These are phyloP conservation scores for Saccharum officinarum DNA, from an alignment of 176 grass and related monocot genomes.

Conservation along the genomic window DNA sequence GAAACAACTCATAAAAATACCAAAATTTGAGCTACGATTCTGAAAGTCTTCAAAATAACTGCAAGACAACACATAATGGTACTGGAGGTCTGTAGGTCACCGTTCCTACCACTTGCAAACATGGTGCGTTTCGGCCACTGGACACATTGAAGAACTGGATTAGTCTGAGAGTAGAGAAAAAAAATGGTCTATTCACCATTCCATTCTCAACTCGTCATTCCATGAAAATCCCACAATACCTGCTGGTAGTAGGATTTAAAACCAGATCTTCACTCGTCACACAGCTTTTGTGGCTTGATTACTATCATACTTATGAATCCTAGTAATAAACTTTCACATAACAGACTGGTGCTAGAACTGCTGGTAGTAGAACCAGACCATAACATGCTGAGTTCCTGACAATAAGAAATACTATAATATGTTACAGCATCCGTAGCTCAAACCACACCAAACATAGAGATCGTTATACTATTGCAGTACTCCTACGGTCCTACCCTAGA, in stretches of 20 bases:
- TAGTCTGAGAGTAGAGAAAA: not conserved
- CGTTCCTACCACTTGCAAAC: not conserved
- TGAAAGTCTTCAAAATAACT: too few relatives aligned
- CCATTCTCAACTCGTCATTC: not conserved
- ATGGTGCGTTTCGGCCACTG: not conserved
- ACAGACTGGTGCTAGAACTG: not conserved
- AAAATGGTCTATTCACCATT: not conserved
- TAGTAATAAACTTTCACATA: conserved; percentile 7
- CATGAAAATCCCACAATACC: not conserved
- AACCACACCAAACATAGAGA: conserved; percentile 28
- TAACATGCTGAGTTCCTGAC: not conserved
- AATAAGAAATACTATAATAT: conserved; percentile 23
- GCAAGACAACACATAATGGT: not conserved
- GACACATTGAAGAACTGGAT: too few relatives aligned
- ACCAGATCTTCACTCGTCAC: not conserved
- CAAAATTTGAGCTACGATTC: too few relatives aligned
- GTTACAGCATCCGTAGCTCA: conserved; percentile 23
- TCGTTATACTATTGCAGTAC: conserved; percentile 32
- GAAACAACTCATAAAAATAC: too few relatives aligned
- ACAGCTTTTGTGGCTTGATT: not conserved
- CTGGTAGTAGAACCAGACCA: not conserved
- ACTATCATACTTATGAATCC: not conserved
- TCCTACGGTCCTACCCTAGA: not conserved
- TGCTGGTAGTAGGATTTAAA: not conserved
- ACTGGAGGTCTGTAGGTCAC: not conserved